Conservation (phyloP, 768 basidiomycete species). For the Coprinopsis strossmayeri region DNA sequence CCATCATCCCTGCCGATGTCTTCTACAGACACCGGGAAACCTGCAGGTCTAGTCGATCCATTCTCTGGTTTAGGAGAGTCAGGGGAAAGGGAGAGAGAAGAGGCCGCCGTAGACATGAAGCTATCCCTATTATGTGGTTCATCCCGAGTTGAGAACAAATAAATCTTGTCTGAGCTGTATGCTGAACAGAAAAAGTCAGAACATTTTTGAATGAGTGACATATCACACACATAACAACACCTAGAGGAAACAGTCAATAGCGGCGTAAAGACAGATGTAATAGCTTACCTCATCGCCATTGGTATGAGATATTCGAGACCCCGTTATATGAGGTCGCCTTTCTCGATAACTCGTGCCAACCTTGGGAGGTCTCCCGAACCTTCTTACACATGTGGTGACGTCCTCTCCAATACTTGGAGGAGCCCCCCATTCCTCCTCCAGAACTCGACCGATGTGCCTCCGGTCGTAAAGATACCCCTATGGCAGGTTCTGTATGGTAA, state of each 20-base stretch:
- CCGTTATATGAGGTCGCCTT: slow-evolving; percentile 56
- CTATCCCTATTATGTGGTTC: slow-evolving; percentile 31
- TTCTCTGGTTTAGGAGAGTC: no score
- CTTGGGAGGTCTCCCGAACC: slow-evolving; percentile 51
- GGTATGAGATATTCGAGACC: slow-evolving; percentile 58
- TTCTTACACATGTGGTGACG: slow-evolving; percentile 73
- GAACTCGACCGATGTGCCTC: slow-evolving; percentile 55
- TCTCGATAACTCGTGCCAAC: slow-evolving; percentile 20
- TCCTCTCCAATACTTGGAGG: slow-evolving; percentile 36
- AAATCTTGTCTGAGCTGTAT: slow-evolving; percentile 66
- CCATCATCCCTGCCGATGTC: slow-evolving; percentile 21
- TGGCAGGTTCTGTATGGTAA: not conserved
- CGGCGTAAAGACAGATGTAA: not conserved
- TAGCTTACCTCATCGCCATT: slow-evolving; percentile 69
- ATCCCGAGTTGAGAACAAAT: slow-evolving; percentile 69
- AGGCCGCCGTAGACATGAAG: slow-evolving; percentile 17
- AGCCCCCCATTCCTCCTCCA: slow-evolving; percentile 67
- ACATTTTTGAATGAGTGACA: no score
- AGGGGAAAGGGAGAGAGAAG: slow-evolving; percentile 23
- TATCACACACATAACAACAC: no score
- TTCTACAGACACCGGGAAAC: no score
- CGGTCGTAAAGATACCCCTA: slow-evolving; percentile 84
- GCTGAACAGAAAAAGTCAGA: slow-evolving; percentile 33
- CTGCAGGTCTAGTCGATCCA: no score
- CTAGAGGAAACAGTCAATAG: slow-evolving; percentile 2